phyloP scores from a whole-genome alignment of 768 basidiomycete genomes.

The Russula sp. region DNA sequence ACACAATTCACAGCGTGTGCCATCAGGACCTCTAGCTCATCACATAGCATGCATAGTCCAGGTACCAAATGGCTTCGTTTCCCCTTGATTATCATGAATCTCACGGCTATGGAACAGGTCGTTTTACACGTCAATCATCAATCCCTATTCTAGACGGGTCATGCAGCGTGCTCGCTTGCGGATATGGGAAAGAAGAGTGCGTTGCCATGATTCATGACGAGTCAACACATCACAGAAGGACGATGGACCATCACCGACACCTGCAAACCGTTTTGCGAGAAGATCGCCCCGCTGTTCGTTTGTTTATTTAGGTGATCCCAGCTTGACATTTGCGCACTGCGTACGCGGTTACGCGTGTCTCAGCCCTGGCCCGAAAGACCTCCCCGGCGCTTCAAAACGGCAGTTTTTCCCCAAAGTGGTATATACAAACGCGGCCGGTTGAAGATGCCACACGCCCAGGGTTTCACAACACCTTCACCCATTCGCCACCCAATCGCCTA shows the following conservation, averaged over 20 bases:
- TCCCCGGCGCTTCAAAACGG: conserved; percentile 3
- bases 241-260: background rate
- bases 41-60: conserved; percentile 1
- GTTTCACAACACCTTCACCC: background rate
- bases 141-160: background rate
- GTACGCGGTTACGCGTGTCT: conserved; percentile 4
- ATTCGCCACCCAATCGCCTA: background rate
- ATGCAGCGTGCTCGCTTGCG: background rate
- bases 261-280: conserved; percentile 2
- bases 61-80: background rate
- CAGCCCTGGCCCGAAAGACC: background rate
- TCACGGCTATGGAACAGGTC: background rate
- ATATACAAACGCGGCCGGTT: background rate
- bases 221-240: background rate
- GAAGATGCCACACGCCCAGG: background rate
- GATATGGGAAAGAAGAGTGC: conserved; percentile 4
- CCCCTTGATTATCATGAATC: background rate
- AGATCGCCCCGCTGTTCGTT: conserved; percentile 7
- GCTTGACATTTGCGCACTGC: background rate
- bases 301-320: background rate
- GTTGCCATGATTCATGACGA: conserved; percentile 12
- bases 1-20: conserved; percentile 4
- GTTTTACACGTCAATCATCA: background rate
- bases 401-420: conserved; percentile 15
- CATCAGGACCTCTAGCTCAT: background rate